A percentile compares a stretch with the other conserved stretches of the same genome.
phyloP scores from a whole-genome alignment of 306 rosid species.

The Quercus alba region DNA sequence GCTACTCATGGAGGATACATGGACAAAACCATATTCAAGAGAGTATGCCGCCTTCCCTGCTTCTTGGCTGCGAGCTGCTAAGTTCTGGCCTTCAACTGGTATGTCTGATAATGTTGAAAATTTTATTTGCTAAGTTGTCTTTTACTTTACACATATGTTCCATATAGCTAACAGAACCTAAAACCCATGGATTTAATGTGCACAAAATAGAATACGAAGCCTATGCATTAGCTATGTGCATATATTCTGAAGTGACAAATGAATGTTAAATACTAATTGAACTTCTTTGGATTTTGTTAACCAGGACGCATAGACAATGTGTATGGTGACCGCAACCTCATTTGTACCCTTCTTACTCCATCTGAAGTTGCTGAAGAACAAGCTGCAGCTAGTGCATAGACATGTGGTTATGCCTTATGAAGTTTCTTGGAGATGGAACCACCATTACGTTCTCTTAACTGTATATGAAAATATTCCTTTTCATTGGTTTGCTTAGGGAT shows the following conservation, averaged over 20 bases:
- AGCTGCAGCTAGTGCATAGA: slow-evolving; percentile 88
- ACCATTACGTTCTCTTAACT: too few relatives aligned
- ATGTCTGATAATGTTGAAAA: not conserved
- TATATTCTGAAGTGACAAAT: too few relatives aligned
- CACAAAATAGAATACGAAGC: too few relatives aligned
- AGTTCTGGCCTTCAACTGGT: slow-evolving; percentile 98
- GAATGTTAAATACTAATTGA: not conserved
- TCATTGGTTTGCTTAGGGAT: too few relatives aligned
- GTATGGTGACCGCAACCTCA: slow-evolving; percentile 98
- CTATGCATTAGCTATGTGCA: too few relatives aligned
- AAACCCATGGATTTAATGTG: too few relatives aligned
- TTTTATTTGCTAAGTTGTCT: not conserved
- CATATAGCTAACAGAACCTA: too few relatives aligned
- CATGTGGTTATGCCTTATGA: not conserved
- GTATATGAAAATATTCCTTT: too few relatives aligned
- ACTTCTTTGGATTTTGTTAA: not conserved
- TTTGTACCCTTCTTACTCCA: slow-evolving; percentile 91
- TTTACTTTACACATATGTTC: not conserved
- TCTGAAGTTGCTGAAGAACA: slow-evolving; percentile 72
- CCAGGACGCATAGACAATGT: slow-evolving; percentile 82
- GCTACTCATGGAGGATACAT: slow-evolving; percentile 87
- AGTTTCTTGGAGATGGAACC: too few relatives aligned
- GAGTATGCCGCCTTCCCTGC: slow-evolving; percentile 98
- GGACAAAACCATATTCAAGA: slow-evolving; percentile 92
- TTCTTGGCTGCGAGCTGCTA: slow-evolving; percentile 77